Percentiles rank a stretch among this genome's conserved stretches.
Evolutionary conservation across 192 early-diverging fungal species (phyloP).

Genomic region (Gryganskiella cystojenkinii): DNA sequence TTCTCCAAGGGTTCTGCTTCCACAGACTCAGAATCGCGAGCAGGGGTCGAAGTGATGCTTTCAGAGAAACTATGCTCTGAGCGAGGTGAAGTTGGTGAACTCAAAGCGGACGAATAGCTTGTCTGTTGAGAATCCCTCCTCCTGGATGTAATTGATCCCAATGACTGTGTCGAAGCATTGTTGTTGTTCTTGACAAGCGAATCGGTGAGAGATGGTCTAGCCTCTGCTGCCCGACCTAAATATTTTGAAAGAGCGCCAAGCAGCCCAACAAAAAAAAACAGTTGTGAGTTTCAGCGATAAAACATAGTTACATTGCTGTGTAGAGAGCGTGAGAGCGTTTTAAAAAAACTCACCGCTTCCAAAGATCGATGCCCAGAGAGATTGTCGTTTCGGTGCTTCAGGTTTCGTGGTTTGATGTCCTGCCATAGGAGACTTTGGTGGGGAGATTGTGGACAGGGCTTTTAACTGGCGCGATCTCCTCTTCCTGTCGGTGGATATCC

Average conservation of each 20-base stretch:
- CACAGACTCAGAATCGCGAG: background rate
- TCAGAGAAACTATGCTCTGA: constrained; percentile 22
- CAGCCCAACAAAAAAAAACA: background rate
- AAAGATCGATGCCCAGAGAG: constrained; percentile 46
- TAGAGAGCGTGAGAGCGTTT: background rate
- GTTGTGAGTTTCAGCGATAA: no score
- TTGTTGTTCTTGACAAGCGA: constrained; percentile 28
- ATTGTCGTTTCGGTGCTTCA: constrained; percentile 34
- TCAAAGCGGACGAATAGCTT: background rate
- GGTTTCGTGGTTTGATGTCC: background rate
- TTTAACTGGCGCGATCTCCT: constrained; percentile 37
- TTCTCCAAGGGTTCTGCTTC: background rate
- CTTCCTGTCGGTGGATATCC: constrained; percentile 32
- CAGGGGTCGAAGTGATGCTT: background rate
- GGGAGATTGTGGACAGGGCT: constrained; percentile 15
- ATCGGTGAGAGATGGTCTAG: constrained; percentile 10
- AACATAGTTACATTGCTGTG: no score
- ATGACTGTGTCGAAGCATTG: constrained; percentile 29
- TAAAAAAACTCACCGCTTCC: constrained; percentile 39
- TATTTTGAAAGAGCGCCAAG: background rate
- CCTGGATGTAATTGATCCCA: background rate
- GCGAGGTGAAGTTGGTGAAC: constrained; percentile 11
- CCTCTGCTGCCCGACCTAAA: constrained; percentile 18
- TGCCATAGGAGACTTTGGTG: background rate
- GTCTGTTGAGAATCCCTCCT: background rate